Evolutionary conservation across 352 stramenopile species (phyloP).

Genomic region (Globisporangium takayamanum): DNA sequence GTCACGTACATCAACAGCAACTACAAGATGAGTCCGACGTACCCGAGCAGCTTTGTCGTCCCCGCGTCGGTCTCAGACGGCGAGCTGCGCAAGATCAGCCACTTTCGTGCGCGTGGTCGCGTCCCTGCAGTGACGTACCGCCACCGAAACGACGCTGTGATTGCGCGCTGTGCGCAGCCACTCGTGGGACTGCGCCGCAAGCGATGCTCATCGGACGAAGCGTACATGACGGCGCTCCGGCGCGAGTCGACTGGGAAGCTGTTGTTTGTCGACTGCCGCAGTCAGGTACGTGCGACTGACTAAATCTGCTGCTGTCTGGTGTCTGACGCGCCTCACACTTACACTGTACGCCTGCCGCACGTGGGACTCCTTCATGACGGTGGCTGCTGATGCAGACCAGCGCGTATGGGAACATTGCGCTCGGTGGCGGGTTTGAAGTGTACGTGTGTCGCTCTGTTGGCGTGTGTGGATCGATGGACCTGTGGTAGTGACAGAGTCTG

Average conservation of each 20-base stretch:
- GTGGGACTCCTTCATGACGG: no score
- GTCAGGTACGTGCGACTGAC: slow-evolving; percentile 29
- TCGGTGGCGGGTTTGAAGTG: slow-evolving; percentile 83
- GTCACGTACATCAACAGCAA: slow-evolving; percentile 65
- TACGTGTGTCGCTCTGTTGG: slow-evolving; percentile 26
- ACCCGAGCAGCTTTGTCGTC: slow-evolving; percentile 83
- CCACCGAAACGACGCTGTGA: slow-evolving; percentile 85
- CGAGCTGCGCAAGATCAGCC: slow-evolving; percentile 79
- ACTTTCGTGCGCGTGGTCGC: slow-evolving; percentile 90
- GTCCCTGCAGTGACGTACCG: slow-evolving; percentile 91
- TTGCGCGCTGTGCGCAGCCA: slow-evolving; percentile 92
- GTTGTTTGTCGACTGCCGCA: slow-evolving; percentile 78
- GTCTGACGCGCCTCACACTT: background rate
- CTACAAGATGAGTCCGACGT: slow-evolving; percentile 80
- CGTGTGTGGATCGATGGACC: background rate
- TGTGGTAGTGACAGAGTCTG: background rate
- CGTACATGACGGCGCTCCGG: slow-evolving; percentile 51
- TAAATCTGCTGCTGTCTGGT: background rate
- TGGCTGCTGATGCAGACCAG: slow-evolving; percentile 43
- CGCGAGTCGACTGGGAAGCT: slow-evolving; percentile 53
- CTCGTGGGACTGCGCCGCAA: slow-evolving; percentile 93
- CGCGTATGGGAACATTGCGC: slow-evolving; percentile 74
- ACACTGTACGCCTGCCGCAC: background rate
- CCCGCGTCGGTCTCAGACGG: slow-evolving; percentile 89
- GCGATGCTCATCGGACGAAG: slow-evolving; percentile 89